These are phyloP conservation scores for Pyricularia pennisetigena DNA, from an alignment of 2,329 filamentous ascomycete species.

Conservation along the genomic window DNA sequence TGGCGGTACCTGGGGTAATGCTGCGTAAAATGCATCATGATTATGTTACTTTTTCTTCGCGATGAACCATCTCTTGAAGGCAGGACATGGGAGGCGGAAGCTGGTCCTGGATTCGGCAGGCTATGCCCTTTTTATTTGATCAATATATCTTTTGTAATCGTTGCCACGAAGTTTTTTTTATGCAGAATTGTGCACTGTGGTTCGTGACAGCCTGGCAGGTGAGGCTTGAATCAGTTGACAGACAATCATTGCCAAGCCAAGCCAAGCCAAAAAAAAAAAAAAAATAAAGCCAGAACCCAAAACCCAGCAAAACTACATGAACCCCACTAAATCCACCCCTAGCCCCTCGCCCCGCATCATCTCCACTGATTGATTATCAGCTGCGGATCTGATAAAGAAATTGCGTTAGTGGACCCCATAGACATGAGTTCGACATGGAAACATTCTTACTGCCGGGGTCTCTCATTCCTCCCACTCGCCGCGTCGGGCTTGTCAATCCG, in stretches of 20 bases:
- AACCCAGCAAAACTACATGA: neutral
- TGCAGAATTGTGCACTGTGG: no score
- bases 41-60: neutral
- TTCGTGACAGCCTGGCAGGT: no score
- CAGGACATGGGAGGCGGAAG: neutral
- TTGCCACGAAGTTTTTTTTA: neutral
- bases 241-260: neutral
- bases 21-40: no score
- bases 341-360: neutral
- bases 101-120: neutral
- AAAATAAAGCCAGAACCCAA: neutral
- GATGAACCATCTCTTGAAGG: neutral
- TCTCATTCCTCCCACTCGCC: neutral
- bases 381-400: neutral
- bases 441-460: neutral
- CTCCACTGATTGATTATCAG: neutral
- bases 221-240: neutral
- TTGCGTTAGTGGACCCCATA: neutral
- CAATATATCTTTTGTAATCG: neutral
- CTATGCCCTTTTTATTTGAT: neutral
- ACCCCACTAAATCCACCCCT: neutral
- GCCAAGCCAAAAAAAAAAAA: no score
- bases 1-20: conserved; percentile 1
- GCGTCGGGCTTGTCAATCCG: neutral
- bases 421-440: neutral